Evolutionary conservation across 768 basidiomycete genomes (phyloP).

Genomic region (Cystobasidium onofrii): DNA sequence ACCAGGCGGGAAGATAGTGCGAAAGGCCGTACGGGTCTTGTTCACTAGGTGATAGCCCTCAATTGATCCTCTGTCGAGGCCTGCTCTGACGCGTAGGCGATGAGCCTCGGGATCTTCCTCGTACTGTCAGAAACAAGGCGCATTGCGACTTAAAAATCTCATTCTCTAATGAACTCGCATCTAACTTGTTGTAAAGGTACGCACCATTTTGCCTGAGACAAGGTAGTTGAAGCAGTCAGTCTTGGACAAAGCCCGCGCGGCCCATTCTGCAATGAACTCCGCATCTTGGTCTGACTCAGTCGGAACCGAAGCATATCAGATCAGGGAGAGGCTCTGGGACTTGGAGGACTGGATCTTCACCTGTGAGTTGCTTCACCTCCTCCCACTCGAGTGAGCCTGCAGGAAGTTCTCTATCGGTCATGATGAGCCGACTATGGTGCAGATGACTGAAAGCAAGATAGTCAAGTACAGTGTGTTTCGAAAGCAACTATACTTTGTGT

Average conservation of each 20-base stretch:
- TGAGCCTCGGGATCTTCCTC: neutral
- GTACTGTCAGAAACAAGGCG: neutral
- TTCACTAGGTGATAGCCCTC: neutral
- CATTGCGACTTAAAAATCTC: neutral
- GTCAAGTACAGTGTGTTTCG: no score
- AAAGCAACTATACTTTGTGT: no score
- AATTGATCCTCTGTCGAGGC: neutral
- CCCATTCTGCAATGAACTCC: neutral
- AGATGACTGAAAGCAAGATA: no score
- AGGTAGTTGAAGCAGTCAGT: no score
- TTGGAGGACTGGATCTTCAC: neutral
- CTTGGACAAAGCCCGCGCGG: neutral
- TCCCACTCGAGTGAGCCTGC: neutral
- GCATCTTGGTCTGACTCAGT: neutral
- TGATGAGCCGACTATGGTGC: no score
- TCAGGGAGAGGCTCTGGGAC: neutral
- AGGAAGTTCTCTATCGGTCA: neutral
- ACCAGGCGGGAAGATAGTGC: neutral
- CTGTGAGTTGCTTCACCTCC: constrained; percentile 6
- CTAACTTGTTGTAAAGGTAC: no score
- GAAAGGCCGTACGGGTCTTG: neutral
- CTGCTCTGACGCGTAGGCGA: neutral
- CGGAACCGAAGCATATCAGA: no score
- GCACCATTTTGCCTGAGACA: no score
- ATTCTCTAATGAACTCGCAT: no score